A percentile compares a stretch with the other conserved stretches of the same genome.
These are phyloP conservation scores for Pichia sp. DNA, from an alignment of 1,139 yeast species.

Conservation along the genomic window DNA sequence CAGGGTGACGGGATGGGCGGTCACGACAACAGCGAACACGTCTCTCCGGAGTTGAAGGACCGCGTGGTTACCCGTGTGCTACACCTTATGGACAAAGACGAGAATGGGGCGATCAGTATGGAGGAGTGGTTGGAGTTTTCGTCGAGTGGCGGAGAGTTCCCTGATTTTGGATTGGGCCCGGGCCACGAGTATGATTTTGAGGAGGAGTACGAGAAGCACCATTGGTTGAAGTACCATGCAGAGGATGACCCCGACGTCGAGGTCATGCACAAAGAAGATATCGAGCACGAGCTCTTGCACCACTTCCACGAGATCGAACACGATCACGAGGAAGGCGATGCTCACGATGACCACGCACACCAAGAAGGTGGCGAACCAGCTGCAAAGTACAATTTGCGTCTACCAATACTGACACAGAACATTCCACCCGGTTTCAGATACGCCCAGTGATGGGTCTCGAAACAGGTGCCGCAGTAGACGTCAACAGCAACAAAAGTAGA, in stretches of 20 bases:
- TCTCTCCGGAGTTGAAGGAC: slow-evolving; percentile 52
- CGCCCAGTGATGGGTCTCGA: neutral
- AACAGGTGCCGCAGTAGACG: neutral
- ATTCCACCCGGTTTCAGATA: slow-evolving; percentile 25
- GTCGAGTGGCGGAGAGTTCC: slow-evolving; percentile 64
- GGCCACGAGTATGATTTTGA: slow-evolving; percentile 97
- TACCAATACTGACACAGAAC: slow-evolving; percentile 38
- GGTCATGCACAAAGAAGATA: slow-evolving; percentile 79
- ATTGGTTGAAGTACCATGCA: slow-evolving; percentile 84
- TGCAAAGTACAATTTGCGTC: slow-evolving; percentile 19
- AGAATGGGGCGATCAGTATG: slow-evolving; percentile 58
- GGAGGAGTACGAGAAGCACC: slow-evolving; percentile 88
- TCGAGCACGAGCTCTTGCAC: slow-evolving; percentile 83
- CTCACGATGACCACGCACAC: slow-evolving; percentile 21
- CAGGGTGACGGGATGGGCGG: slow-evolving; percentile 88
- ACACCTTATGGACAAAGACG: slow-evolving; percentile 55
- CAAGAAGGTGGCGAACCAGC: slow-evolving; percentile 11
- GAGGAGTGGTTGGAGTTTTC: slow-evolving; percentile 73
- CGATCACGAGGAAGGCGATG: slow-evolving; percentile 31
- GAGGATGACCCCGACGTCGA: slow-evolving; percentile 78
- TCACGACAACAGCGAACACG: slow-evolving; percentile 57
- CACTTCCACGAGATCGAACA: slow-evolving; percentile 88
- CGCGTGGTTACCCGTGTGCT: slow-evolving; percentile 57
- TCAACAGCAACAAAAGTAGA: neutral
- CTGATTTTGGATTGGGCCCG: slow-evolving; percentile 93